These are phyloP conservation scores for Quercus agrifolia DNA, from an alignment of 306 rosid species.

Conservation along the genomic window DNA sequence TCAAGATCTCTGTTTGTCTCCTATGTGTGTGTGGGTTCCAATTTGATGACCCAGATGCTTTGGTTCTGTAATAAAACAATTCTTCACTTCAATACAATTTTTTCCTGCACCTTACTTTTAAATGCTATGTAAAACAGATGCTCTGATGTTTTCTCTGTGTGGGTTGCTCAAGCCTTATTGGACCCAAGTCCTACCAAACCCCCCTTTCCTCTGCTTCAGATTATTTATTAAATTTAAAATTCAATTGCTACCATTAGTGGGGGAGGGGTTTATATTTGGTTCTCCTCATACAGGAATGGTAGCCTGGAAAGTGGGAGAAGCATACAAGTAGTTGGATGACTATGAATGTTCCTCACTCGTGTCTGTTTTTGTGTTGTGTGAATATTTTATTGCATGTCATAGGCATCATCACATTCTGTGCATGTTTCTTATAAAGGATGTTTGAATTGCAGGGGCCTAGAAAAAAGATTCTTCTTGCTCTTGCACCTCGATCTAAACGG, in stretches of 20 bases:
- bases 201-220: too few relatives aligned
- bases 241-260: too few relatives aligned
- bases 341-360: not conserved
- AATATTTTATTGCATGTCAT: not conserved
- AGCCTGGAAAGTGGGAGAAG: not conserved
- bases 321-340: not conserved
- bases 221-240: too few relatives aligned
- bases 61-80: too few relatives aligned
- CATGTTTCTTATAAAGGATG: slow-evolving; percentile 25
- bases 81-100: not conserved
- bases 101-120: not conserved
- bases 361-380: not conserved
- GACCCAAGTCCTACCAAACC: not conserved
- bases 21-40: too few relatives aligned
- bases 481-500: slow-evolving; percentile 60
- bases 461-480: slow-evolving; percentile 82
- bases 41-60: too few relatives aligned
- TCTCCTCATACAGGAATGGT: not conserved
- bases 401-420: not conserved
- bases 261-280: too few relatives aligned
- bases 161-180: not conserved
- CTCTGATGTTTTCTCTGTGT: not conserved
- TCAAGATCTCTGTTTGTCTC: too few relatives aligned
- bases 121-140: not conserved
- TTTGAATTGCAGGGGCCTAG: slow-evolving; percentile 84